A percentile compares a stretch with the other conserved stretches of the same genome.
These are phyloP conservation scores for Pythium brassicae DNA, from an alignment of 352 stramenopile genomes.

Conservation along the genomic window DNA sequence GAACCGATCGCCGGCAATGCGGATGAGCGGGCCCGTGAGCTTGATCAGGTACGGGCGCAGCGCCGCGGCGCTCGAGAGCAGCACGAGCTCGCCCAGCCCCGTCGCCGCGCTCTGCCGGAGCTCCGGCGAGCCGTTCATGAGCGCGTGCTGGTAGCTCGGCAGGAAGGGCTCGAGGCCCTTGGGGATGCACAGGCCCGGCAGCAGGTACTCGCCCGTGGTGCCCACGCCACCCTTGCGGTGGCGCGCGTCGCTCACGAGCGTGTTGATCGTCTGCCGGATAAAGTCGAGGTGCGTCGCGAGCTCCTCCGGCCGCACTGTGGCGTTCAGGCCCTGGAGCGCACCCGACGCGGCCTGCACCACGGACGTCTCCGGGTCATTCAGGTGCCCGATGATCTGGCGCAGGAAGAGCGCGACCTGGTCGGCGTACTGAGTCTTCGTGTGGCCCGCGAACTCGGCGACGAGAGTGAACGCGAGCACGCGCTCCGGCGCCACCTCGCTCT, in stretches of 20 bases:
- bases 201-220: constrained; percentile 61
- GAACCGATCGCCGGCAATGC: constrained; percentile 99
- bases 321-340: constrained; percentile 91
- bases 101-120: constrained; percentile 89
- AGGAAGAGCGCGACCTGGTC: constrained; percentile 95
- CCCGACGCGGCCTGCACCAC: constrained; percentile 89
- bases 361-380: constrained; percentile 91
- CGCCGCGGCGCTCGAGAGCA: constrained; percentile 81
- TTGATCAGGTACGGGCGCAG: constrained; percentile 98
- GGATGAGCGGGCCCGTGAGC: constrained; percentile 96
- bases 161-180: constrained; percentile 95
- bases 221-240: constrained; percentile 91
- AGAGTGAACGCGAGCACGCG: constrained; percentile 91
- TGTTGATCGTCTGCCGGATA: constrained; percentile 96
- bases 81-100: constrained; percentile 96
- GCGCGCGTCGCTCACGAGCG: constrained; percentile 94
- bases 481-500: constrained; percentile 82
- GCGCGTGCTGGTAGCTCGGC: constrained; percentile 96
- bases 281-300: constrained; percentile 96
- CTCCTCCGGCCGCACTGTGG: constrained; percentile 88
- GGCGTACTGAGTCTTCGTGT: constrained; percentile 87
- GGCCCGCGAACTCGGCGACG: constrained; percentile 85
- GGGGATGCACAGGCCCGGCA: constrained; percentile 74
- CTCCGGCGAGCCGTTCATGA: constrained; percentile 94
- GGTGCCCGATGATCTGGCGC: constrained; percentile 93